Evolutionary conservation across 371 early-diverging fungal species (phyloP), one percentile per base, ranked within the genome.

Genomic region (Apophysomyces elegans): DNA sequence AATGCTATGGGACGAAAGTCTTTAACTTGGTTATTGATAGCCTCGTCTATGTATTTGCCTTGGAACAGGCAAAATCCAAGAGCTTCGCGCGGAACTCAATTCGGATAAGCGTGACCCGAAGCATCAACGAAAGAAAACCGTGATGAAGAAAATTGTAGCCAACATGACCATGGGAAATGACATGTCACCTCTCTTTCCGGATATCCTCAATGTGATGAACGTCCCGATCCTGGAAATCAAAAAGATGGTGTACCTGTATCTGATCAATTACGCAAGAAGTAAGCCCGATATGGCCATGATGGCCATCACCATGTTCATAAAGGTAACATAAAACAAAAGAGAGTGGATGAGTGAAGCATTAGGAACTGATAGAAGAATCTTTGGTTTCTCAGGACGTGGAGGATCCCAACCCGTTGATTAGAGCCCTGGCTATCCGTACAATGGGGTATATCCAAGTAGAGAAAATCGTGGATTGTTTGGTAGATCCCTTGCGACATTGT

Each of bases 81-180:
- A 97, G 74, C 92, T 98, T 65, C 91, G 94, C 54, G 82, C 86
- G 11, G 99, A 98, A 81, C 88, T 98, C 59, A 90, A 85, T 54
- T 89, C 91, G 56, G 97, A 97, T 65, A 95, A 95, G 71, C 89
- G 92, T 73, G 97, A 97, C 75, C 82, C 86, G 62, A 96, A 96
- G 74, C 83, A 92, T 73, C 85, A 87, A 39, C 93, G 91, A 65
- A 96, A 96, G 72, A 92, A 92, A 81, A 86, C 89, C 21, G 95
- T 92, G 45, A 86, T 99, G 83, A 97, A 96, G 82, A 95, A 95
- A 82, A 94, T 98, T 67, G 94, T 97, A 13, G 97, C 96, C 67
- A 96, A 97, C 72, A 97, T 99, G 97, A 97, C 99, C 9, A 95
- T 98, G 93, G 99, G 99, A 38, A 96, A 96, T 74, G 98, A 99